Conservation (phyloP, 2,329 filamentous ascomycete genomes). For the Penicillium brasilianum region DNA sequence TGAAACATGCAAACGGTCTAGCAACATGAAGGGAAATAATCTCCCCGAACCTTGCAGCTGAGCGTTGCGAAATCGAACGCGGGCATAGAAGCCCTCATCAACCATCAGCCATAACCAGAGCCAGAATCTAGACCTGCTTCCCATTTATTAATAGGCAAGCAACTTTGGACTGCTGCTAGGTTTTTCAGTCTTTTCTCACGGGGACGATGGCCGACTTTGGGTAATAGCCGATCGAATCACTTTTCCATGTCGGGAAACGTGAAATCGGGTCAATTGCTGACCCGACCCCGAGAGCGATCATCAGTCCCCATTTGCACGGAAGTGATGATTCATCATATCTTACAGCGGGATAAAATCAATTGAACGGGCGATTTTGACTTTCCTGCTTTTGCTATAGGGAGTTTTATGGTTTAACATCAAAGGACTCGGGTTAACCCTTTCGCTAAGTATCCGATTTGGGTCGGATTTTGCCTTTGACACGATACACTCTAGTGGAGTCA, state of each 20-base stretch:
- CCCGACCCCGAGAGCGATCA: not conserved
- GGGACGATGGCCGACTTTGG: not conserved
- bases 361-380: not conserved
- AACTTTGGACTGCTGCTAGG: not conserved
- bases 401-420: not conserved
- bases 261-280: not conserved
- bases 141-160: no score
- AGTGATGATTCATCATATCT: not conserved
- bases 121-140: no score
- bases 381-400: not conserved
- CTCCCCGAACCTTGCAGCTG: no score
- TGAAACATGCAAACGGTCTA: no score
- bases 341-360: not conserved
- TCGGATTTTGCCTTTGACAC: not conserved
- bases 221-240: not conserved
- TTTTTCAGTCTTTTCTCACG: not conserved
- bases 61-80: no score
- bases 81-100: no score
- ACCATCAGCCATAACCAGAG: no score
- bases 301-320: not conserved
- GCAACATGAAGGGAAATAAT: no score
- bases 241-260: not conserved
- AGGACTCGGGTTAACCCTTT: not conserved
- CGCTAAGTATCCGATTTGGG: not conserved
- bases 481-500: not conserved